Base-by-base conservation (phyloP, 106 monocot genomes). In the Allium sativum region DNA sequence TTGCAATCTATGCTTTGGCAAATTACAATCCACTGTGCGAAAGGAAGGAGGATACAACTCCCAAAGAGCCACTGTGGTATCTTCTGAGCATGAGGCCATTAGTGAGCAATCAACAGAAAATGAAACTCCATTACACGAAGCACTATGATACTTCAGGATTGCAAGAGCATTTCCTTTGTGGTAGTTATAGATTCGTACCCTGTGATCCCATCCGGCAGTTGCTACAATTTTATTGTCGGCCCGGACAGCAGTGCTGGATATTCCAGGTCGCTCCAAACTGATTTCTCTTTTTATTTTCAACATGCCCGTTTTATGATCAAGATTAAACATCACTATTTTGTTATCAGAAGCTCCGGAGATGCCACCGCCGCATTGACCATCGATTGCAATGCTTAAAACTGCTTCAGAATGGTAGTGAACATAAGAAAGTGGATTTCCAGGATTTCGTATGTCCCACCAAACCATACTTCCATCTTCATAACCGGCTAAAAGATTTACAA, bases 381-480 rank as follows among this genome's bases (percentile, higher is more conserved):
- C 55, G 4, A 55, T 55, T 55, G 55, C 2, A 18, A 55, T 17
- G 55, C 55, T 55, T 55, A 55, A 16, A 55, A 55, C 95, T 83
- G 95, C 72, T 77, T 96, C 95, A 22, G 86, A 78, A 69, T 96
- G 95, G 76, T 71, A 80, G 55, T 90, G 87, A 40, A 78, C 77
- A 59, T 79, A 65, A 55, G 73, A 74, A 20, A 96, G 19, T 58
- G 95, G 84, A 60, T 56, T 7, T 12, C 61, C 53, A 22, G 84
- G 79, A 11, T 84, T 96, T 22, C 95, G 72, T 72, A 84, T 50
- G 67, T 96, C 95, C 95, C 95, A 96, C 87, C 81, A 90, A 84
- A 90, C 79, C 73, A 90, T 90, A 71, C 90, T 96, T 72, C 95
- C 95, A 87, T 96, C 95, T 84, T 96, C 95, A 64, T 90, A 90